phyloP scores from a whole-genome alignment of 1,284 basidiomycete species.

The Boletus mariae region DNA sequence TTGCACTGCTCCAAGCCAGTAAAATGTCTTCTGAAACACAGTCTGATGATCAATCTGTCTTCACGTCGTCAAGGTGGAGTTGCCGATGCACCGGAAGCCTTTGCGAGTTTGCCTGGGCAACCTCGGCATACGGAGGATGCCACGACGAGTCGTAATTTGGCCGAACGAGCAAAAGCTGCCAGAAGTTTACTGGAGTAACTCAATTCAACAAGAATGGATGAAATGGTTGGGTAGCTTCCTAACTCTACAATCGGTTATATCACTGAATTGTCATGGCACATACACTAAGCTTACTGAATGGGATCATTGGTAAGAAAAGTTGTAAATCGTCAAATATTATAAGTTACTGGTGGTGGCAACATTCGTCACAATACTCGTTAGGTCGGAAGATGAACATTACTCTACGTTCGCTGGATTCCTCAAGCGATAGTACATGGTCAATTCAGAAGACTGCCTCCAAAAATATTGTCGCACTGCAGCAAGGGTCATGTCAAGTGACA shows the following conservation, averaged over 20 bases:
- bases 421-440: conserved; percentile 79
- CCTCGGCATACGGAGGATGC: no score
- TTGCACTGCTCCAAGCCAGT: background rate
- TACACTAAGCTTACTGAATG: background rate
- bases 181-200: no score
- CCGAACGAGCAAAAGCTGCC: no score
- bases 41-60: background rate
- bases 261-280: no score
- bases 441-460: conserved; percentile 78
- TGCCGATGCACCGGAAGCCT: background rate
- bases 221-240: no score
- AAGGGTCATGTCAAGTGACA: conserved; percentile 85
- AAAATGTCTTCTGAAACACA: background rate
- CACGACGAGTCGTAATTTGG: no score
- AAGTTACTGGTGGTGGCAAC: conserved; percentile 19
- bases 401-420: conserved; percentile 30
- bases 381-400: conserved; percentile 6
- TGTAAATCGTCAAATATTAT: conserved; percentile 20
- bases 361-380: background rate
- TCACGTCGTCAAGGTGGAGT: background rate
- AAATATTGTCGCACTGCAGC: conserved; percentile 85
- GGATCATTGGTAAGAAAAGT: background rate
- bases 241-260: no score
- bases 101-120: no score
- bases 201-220: background rate